phyloP scores from a whole-genome alignment of 2,329 filamentous ascomycete species.

The Fusarium papillatum region DNA sequence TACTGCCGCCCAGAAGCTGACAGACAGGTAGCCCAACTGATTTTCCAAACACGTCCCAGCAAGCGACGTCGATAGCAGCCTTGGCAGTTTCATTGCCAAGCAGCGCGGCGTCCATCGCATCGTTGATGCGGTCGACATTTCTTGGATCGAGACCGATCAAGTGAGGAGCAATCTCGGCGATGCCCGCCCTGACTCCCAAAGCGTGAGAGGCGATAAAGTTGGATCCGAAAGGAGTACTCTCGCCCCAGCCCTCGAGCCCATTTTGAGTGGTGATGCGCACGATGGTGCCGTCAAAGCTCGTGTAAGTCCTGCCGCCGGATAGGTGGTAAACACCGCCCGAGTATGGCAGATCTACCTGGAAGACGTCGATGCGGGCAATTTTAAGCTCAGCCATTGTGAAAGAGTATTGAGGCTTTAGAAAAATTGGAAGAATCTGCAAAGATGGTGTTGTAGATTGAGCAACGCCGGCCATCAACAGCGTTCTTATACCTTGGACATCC shows the following conservation, averaged over 20 bases:
- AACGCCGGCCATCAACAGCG: not conserved
- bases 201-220: constrained; percentile 18
- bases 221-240: constrained; percentile 19
- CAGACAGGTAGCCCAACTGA: constrained; percentile 18
- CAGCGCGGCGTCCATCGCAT: constrained; percentile 20
- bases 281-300: constrained; percentile 15
- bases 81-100: constrained; percentile 15
- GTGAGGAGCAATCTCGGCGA: constrained; percentile 18
- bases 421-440: not conserved
- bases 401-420: not conserved
- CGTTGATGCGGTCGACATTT: constrained; percentile 19
- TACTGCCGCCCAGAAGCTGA: constrained; percentile 18
- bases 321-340: constrained; percentile 17
- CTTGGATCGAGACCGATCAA: constrained; percentile 22
- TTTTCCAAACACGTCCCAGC: constrained; percentile 28
- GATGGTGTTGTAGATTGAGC: not conserved
- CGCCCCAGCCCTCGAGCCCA: constrained; percentile 23
- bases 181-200: constrained; percentile 12
- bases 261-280: constrained; percentile 21
- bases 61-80: constrained; percentile 10
- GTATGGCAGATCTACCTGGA: constrained; percentile 16
- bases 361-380: constrained; percentile 21
- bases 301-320: constrained; percentile 10
- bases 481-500: not conserved
- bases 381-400: constrained; percentile 15